Conservation (phyloP, 768 basidiomycete species). For the Lactarius pseudohatsudake region DNA sequence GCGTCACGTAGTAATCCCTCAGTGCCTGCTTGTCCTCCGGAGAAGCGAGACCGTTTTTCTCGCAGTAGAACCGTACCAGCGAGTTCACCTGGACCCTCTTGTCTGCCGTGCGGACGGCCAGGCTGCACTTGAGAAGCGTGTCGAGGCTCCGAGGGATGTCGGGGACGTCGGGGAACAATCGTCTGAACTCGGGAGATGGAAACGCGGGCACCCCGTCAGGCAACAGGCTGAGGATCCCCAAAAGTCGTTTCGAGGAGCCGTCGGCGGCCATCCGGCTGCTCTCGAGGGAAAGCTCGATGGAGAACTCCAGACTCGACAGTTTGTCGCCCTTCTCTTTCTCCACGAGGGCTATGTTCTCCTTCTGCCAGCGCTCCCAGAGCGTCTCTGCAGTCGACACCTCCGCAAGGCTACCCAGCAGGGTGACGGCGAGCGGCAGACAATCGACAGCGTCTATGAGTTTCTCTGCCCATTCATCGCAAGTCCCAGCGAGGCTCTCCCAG, state of each 20-base stretch:
- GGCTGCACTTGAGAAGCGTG: slow-evolving; percentile 19
- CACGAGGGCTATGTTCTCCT: slow-evolving; percentile 19
- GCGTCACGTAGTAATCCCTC: slow-evolving; percentile 19
- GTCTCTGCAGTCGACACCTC: slow-evolving; percentile 21
- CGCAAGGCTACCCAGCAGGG: slow-evolving; percentile 20
- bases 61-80: slow-evolving; percentile 21
- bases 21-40: slow-evolving; percentile 2
- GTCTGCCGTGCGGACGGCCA: slow-evolving; percentile 11
- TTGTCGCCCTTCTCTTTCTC: slow-evolving; percentile 21
- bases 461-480: slow-evolving; percentile 21
- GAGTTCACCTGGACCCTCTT: slow-evolving; percentile 26
- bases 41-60: neutral
- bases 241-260: slow-evolving; percentile 10
- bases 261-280: slow-evolving; percentile 17
- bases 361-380: slow-evolving; percentile 26
- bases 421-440: slow-evolving; percentile 23
- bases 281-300: slow-evolving; percentile 24
- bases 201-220: slow-evolving; percentile 14
- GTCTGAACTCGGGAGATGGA: slow-evolving; percentile 6
- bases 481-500: slow-evolving; percentile 20
- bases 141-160: slow-evolving; percentile 14
- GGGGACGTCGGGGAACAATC: slow-evolving; percentile 9
- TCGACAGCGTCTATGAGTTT: slow-evolving; percentile 24
- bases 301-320: slow-evolving; percentile 16
- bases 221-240: slow-evolving; percentile 20